Base-by-base conservation (phyloP, 2,329 filamentous ascomycete genomes). In the Bisporella sp. region DNA sequence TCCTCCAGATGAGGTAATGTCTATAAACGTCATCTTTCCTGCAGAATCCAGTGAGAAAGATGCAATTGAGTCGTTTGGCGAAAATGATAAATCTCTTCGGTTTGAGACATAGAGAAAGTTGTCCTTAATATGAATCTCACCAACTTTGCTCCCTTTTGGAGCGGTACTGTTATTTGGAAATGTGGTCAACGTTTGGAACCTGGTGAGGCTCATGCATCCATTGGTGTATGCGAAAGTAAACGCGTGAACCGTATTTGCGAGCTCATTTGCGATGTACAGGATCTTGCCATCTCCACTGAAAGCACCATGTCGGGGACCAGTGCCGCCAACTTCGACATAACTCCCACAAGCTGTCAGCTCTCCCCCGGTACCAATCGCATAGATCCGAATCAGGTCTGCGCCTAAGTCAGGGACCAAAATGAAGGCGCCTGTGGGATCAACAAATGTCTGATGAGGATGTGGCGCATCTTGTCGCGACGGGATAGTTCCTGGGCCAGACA, bases 71-170 rank as follows among this genome's bases (percentile, higher is more conserved):
- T 77, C 73, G 41, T 77, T 72, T 43, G 74, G 64, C 3, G 68
- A 56, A 63, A 82, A 84, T 2, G 76, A 72, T 21, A 53, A 75
- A 62, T 82, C 80, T 54, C 78, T 77, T 50, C 83, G 75, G 70
- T 86, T 86, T 12, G 77, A 76, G 6, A 76, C 76, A 62, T 84
- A 74, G 41, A 85, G 58, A 64, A 78, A 82, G 56, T 75, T 73
- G 57, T 75, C 78, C 31, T 58, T 63, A 5, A 81, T 65, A 43
- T 70, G 69, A n/a, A 82, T 21, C 21, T 21, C 21, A 21, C 21
- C 21, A 21, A 21, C 21, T 21, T 21, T 21, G 21, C 3, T 21
- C 21, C 21, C 21, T 3, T 21, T 21, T 21, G 21, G 21, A 21
- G 21, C 21, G 21, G 21, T 21, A 21, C 21, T 21, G 21, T 21